Conservation (phyloP, 139 green algal genomes). For the Volvox africanus region DNA sequence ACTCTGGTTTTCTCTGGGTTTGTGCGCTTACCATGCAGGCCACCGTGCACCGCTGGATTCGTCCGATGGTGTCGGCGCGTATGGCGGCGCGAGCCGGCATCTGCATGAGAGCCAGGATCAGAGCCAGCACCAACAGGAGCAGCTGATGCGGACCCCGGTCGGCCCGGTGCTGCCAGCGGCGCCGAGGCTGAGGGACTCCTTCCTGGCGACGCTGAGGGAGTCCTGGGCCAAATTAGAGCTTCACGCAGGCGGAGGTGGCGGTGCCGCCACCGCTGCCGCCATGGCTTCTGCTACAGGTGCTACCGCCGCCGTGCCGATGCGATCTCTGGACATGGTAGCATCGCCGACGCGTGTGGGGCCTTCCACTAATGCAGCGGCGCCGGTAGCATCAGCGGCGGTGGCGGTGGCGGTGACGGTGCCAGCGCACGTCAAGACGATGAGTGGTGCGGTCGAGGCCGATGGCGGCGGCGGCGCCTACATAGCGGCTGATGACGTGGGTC, state of each 20-base stretch:
- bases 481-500: background rate
- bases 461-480: background rate
- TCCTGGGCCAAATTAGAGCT: constrained; percentile 27
- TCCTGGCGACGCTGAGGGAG: constrained; percentile 29
- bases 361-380: background rate
- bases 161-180: background rate
- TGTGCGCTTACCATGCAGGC: background rate
- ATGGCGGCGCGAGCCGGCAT: background rate
- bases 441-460: background rate
- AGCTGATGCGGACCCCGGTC: background rate
- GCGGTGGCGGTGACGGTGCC: background rate
- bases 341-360: background rate
- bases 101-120: too few species aligned
- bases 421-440: background rate
- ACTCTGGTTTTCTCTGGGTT: too few species aligned
- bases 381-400: background rate
- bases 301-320: background rate
- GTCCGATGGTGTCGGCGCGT: background rate
- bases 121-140: background rate
- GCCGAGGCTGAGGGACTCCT: background rate
- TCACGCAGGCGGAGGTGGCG: background rate
- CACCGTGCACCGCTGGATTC: background rate
- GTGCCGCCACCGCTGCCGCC: background rate
- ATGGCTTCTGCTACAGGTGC: background rate
- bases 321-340: background rate